Base-by-base conservation (phyloP, 148 eudicot genomes). In the Rhododendron griersonianum region DNA sequence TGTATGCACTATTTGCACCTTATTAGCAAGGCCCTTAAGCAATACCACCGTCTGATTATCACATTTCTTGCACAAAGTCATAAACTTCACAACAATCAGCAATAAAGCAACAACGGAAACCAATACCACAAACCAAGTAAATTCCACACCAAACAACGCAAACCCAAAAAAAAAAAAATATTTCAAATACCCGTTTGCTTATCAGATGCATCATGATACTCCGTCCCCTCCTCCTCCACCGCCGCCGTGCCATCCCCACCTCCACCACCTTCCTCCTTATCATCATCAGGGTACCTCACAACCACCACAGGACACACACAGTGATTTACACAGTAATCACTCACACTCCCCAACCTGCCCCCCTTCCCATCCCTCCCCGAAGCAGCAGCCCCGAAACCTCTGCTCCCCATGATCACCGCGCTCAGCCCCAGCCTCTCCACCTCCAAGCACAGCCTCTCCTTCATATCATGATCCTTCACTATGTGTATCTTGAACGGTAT, bases 301-400 rank as follows among this genome's bases (percentile, higher is more conserved):
- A 93, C 95, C 10, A 93, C 95, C 11, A 93, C 94, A 11, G 95
- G 95, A 50, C 95, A 93, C 39, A 92, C 91, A 82, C 95, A 91
- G 33, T 93, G 95, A 71, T 83, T 92, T 75, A 93, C 93, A 84
- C 95, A 93, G 86, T 93, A 93, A 88, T 93, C 95, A 74, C 95
- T 93, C 45, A 93, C 95, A 83, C 95, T 93, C 28, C 94, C 95
- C 28, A 92, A 85, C 84, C 94, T 71, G 35, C 91, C 91, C 45
- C 86, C 2, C 73, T 48, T 90, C 44, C 86, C 87, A 1, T 44
- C 50, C 23, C 88, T 69, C 78, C 89, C 82, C 23, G 90, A 86
- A 19, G 91, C 71, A 8, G 30, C 94, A 10, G 33, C 94, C n/a
- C 95, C 95, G 59, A 93, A 89, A 3, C 95, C 95, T 41, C 93